Percentiles rank a stretch among this genome's conserved stretches.
Conservation (phyloP, 371 early-diverging fungal species). For the Umbelopsis sp. region DNA sequence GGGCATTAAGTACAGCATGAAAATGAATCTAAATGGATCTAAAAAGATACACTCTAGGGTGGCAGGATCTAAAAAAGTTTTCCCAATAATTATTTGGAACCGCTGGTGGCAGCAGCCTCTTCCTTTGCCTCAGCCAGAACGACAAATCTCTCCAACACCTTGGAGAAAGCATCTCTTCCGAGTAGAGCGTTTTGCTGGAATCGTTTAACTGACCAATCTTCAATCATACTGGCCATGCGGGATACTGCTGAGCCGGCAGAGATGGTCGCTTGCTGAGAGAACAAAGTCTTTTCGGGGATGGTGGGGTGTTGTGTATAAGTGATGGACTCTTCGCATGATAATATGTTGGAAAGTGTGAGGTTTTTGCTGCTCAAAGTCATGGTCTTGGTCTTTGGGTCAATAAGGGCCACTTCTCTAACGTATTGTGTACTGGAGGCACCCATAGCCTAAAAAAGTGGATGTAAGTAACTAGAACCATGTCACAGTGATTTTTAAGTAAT, state of each 20-base stretch:
- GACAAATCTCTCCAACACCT: constrained; percentile 61
- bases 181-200: constrained; percentile 84
- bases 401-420: constrained; percentile 81
- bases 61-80: constrained; percentile 1
- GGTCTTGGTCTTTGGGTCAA: constrained; percentile 74
- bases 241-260: constrained; percentile 71
- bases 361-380: constrained; percentile 75
- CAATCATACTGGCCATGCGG: constrained; percentile 72
- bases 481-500: not conserved
- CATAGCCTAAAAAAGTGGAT: constrained; percentile 46
- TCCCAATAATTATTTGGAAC: too few relatives aligned
- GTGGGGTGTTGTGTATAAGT: constrained; percentile 67
- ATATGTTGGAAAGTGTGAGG: constrained; percentile 70
- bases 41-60: not conserved
- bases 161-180: constrained; percentile 69
- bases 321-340: constrained; percentile 84
- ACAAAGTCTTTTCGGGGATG: constrained; percentile 54
- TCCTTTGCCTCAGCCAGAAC: constrained; percentile 35
- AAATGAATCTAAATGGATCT: not conserved
- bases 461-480: not conserved
- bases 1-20: not conserved
- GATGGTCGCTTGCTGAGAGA: constrained; percentile 79
- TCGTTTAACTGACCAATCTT: constrained; percentile 79
- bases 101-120: constrained; percentile 1
- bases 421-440: constrained; percentile 69